Evolutionary conservation across 371 early-diverging fungal genomes (phyloP).

Genomic region (Rhizomucor miehei): DNA sequence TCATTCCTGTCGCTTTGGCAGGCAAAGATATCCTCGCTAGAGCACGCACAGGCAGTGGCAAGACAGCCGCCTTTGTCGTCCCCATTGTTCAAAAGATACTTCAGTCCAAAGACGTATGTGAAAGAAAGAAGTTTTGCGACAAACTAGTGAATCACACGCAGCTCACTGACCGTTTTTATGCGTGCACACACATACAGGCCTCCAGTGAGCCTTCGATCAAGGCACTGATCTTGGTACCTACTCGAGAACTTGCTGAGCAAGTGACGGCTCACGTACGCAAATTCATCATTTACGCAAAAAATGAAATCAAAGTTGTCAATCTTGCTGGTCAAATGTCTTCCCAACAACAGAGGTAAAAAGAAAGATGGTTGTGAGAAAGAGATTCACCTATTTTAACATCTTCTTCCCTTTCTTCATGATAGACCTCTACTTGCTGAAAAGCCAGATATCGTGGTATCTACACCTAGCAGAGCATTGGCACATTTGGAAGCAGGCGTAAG

Average conservation of each 20-base stretch:
- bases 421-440: conserved; percentile 77
- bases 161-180: neutral
- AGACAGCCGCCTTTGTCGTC: conserved; percentile 96
- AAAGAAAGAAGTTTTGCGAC: too few species aligned
- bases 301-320: conserved; percentile 67
- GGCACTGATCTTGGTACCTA: conserved; percentile 88
- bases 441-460: conserved; percentile 84
- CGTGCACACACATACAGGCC: neutral
- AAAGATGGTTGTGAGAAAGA: too few species aligned
- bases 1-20: conserved; percentile 93
- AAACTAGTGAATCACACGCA: neutral
- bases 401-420: neutral
- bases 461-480: conserved; percentile 76
- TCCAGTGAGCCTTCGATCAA: conserved; percentile 22
- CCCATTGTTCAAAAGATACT: conserved; percentile 94
- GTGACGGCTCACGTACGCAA: conserved; percentile 75
- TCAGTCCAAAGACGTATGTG: conserved; percentile 58
- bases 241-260: conserved; percentile 95
- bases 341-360: conserved; percentile 59
- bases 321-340: conserved; percentile 65
- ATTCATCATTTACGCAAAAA: conserved; percentile 69
- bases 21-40: conserved; percentile 97
- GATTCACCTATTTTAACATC: too few species aligned
- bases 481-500: conserved; percentile 61
- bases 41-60: conserved; percentile 99